A percentile compares a stretch with the other conserved stretches of the same genome.
phyloP scores from a whole-genome alignment of 257 asterid species.

The Scutellaria baicalensis region DNA sequence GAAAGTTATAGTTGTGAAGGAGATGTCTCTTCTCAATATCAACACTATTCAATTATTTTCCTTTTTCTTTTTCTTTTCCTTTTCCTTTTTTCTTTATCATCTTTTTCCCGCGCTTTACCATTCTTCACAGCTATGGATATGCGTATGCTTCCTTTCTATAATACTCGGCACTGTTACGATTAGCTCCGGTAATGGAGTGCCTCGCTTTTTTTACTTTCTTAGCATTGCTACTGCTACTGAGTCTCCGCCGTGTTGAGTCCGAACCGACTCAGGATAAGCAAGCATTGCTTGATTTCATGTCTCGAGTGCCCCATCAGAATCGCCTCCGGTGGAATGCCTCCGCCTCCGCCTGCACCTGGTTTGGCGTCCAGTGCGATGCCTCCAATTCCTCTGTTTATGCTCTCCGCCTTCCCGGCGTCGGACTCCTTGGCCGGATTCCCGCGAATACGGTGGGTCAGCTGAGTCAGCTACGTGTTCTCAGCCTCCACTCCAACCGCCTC shows the following conservation, averaged over 20 bases:
- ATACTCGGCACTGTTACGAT: no score
- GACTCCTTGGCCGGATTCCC: constrained; percentile 74
- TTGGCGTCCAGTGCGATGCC: constrained; percentile 66
- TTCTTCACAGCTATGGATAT: no score
- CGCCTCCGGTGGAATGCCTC: constrained; percentile 68
- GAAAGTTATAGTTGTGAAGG: no score
- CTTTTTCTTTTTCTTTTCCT: no score
- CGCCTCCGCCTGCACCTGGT: constrained; percentile 62
- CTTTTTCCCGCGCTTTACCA: no score
- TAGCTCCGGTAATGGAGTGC: no score
- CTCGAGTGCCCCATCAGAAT: constrained; percentile 49
- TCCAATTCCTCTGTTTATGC: constrained; percentile 42
- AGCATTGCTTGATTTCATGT: constrained; percentile 53
- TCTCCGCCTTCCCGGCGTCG: constrained; percentile 82
- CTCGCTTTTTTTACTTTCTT: not conserved
- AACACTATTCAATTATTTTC: no score
- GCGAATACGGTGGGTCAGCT: constrained; percentile 48
- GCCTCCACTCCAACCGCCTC: constrained; percentile 74
- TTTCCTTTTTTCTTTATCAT: no score
- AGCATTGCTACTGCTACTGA: not conserved
- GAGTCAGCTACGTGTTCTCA: constrained; percentile 64
- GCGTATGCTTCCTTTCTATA: no score
- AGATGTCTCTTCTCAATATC: no score
- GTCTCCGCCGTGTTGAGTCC: constrained; percentile 18
- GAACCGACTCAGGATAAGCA: constrained; percentile 80